These are phyloP conservation scores for Cavenderia fasciculata DNA, from an alignment of 78 protist species.

Conservation along the genomic window DNA sequence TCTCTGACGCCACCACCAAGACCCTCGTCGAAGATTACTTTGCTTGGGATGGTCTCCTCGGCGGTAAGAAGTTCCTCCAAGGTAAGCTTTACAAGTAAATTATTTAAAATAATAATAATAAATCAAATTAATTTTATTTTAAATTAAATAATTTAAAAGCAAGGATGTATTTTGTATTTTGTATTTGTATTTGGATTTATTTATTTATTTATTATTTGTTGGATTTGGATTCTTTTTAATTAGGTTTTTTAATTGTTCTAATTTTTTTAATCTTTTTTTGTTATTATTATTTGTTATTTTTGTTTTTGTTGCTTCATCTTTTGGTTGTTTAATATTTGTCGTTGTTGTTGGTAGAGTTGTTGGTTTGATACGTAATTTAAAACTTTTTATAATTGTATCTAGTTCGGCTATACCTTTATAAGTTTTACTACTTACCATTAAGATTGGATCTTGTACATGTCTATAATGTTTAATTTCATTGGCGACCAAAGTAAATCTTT, in stretches of 20 bases:
- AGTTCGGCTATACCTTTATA: conserved; percentile 47
- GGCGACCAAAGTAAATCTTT: conserved; percentile 14
- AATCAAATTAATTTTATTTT: too few species aligned
- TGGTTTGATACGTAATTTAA: conserved; percentile 27
- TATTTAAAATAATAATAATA: too few species aligned
- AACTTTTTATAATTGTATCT: not conserved
- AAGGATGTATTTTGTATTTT: too few species aligned
- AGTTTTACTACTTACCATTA: conserved; percentile 15
- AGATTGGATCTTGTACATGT: conserved; percentile 14
- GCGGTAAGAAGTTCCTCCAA: conserved; percentile 59
- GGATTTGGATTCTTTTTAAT: too few species aligned
- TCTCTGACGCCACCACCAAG: conserved; percentile 25
- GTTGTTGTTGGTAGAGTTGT: not conserved
- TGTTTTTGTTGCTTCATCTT: not conserved
- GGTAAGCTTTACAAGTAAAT: conserved; percentile 89
- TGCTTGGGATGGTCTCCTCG: conserved; percentile 84
- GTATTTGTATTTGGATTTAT: too few species aligned
- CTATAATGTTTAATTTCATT: conserved; percentile 20
- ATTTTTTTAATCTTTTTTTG: not conserved
- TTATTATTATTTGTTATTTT: not conserved
- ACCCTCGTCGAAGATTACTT: conserved; percentile 56
- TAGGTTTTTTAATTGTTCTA: not conserved
- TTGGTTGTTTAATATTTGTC: not conserved
- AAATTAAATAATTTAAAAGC: too few species aligned
- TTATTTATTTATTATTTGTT: too few species aligned